These are phyloP conservation scores for Saposhnikovia divaricata DNA, from an alignment of 129 eudicot species.

Conservation along the genomic window DNA sequence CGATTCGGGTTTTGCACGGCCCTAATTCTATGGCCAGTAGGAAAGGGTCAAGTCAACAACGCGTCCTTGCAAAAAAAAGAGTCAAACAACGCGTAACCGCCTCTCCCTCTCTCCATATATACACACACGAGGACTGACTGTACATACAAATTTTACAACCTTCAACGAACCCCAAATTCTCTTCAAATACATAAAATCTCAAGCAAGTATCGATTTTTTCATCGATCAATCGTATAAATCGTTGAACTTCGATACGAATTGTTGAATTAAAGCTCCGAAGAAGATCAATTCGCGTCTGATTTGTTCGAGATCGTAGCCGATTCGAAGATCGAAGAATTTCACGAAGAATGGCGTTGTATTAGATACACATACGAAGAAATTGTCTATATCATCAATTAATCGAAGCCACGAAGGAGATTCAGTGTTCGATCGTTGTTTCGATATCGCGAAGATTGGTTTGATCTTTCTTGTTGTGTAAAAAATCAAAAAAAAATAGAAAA, in stretches of 20 bases:
- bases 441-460: conserved; percentile 68
- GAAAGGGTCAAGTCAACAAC: too few relatives aligned
- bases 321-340: background rate
- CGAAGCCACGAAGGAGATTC: background rate
- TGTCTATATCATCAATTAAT: background rate
- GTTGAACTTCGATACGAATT: background rate
- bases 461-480: conserved; percentile 24
- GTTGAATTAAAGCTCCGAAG: background rate
- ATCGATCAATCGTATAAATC: background rate
- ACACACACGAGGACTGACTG: too few relatives aligned
- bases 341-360: background rate
- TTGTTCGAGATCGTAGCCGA: background rate
- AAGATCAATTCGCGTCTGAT: background rate
- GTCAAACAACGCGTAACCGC: too few relatives aligned
- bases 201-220: background rate
- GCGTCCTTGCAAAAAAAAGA: too few relatives aligned
- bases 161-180: background rate
- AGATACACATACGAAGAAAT: background rate
- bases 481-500: conserved; percentile 7
- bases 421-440: background rate
- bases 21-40: too few relatives aligned
- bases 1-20: too few relatives aligned
- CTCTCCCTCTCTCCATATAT: too few relatives aligned
- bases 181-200: too few relatives aligned
- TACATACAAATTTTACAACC: too few relatives aligned